Percentiles rank a stretch among this genome's conserved stretches.
Evolutionary conservation across 495 filamentous ascomycete genomes (phyloP).

Genomic region (Penicilliopsis zonata): DNA sequence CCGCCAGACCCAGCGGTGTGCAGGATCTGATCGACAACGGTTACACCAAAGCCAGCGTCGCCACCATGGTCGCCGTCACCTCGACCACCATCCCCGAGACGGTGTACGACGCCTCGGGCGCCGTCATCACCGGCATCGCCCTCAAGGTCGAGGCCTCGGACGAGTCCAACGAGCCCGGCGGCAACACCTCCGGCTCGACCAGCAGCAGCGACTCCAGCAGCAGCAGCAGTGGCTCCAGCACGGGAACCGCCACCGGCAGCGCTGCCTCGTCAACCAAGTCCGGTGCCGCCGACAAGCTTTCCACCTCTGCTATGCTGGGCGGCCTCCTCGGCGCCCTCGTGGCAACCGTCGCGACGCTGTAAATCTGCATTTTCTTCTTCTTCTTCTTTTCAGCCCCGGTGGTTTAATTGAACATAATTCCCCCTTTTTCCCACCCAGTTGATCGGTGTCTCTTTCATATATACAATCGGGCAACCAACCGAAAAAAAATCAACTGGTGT

Average conservation of each 20-base stretch:
- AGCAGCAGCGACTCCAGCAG: conserved; percentile 1
- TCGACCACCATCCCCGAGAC: conserved; percentile 35
- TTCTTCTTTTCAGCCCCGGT: no score
- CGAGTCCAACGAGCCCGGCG: conserved; percentile 40
- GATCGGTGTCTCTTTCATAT: no score
- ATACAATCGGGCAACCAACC: no score
- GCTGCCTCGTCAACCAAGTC: conserved; percentile 9
- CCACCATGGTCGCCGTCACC: conserved; percentile 47
- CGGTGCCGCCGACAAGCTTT: conserved; percentile 12
- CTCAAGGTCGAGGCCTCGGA: conserved; percentile 39
- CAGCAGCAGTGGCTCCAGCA: conserved; percentile 17
- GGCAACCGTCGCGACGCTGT: conserved; percentile 8
- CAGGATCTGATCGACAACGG: conserved; percentile 42
- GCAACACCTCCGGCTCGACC: conserved; percentile 30
- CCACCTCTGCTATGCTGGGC: conserved; percentile 7
- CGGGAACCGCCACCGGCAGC: conserved; percentile 22
- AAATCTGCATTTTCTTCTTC: no score
- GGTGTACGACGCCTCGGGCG: conserved; percentile 44
- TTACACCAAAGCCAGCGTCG: conserved; percentile 35
- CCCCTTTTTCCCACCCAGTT: no score
- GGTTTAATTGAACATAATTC: no score
- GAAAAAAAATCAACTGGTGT: no score
- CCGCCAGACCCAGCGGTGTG: conserved; percentile 38
- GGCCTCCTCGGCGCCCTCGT: conserved; percentile 7
- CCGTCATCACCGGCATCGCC: conserved; percentile 36